Percentiles rank a stretch among this genome's conserved stretches.
phyloP scores from a whole-genome alignment of 1,284 basidiomycete species.

The Ganoderma sp. region DNA sequence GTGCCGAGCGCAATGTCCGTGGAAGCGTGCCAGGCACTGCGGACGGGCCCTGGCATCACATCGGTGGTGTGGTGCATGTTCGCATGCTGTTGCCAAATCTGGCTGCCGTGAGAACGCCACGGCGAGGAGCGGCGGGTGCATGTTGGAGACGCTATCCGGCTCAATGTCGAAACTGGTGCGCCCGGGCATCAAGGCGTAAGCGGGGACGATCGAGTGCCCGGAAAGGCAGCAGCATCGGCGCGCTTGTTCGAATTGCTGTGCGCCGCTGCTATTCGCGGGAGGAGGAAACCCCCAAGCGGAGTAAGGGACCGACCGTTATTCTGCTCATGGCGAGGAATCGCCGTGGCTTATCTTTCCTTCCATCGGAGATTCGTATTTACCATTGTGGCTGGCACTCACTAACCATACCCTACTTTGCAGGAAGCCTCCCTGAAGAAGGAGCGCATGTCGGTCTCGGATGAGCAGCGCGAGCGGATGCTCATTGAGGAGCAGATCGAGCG shows the following conservation, averaged over 20 bases:
- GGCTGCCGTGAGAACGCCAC: neutral
- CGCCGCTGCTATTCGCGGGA: neutral
- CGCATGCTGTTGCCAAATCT: constrained; percentile 2
- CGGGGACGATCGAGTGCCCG: constrained; percentile 4
- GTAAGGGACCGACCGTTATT: neutral
- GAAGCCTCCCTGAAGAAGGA: constrained; percentile 93
- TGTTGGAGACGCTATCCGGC: constrained; percentile 5
- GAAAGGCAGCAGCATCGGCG: neutral
- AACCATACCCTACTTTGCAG: constrained; percentile 46
- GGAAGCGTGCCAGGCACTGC: constrained; percentile 4
- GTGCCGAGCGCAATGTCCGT: constrained; percentile 7
- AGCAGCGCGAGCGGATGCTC: constrained; percentile 89
- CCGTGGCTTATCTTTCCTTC: constrained; percentile 1
- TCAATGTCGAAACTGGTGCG: neutral
- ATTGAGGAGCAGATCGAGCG: constrained; percentile 95
- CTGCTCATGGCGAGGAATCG: constrained; percentile 7
- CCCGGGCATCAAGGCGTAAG: constrained; percentile 4
- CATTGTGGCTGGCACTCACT: neutral
- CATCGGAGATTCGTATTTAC: neutral
- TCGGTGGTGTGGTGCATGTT: constrained; percentile 6
- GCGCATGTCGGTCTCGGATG: constrained; percentile 88
- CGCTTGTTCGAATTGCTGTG: neutral
- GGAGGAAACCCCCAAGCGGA: neutral
- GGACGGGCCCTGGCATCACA: constrained; percentile 1
- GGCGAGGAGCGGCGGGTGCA: constrained; percentile 9